Base-by-base conservation (phyloP, 768 basidiomycete genomes). In the Dacryopinax primogenitus region DNA sequence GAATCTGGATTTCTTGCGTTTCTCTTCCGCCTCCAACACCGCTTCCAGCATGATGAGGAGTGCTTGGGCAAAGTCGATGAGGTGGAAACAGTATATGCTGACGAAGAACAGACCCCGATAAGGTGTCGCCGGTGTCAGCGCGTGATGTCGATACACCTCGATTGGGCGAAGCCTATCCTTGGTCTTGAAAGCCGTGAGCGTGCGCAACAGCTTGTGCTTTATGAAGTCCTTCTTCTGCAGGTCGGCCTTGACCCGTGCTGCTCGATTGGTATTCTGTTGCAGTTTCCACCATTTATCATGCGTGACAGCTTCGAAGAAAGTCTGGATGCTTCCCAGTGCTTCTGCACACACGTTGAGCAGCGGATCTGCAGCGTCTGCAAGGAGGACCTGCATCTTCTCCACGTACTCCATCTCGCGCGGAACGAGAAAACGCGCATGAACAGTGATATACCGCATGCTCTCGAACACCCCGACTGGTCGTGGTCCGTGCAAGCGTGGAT, bases 401-500 rank as follows among this genome's bases (percentile, higher is more conserved):
- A 58, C 51, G 51, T 58, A 23, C 30, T 58, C 51, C 51, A 58
- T 58, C 30, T 58, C 51, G 2, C 51, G 26, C 30, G 51, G 51
- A 3, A 58, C 51, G 2, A 58, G 30, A 30, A 58, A 58, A 15
- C 51, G 51, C 9, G 51, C 26, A 30, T 58, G 51, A 4, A 58
- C 51, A 3, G 51, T 28, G 51, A 58, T 58, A 21, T 58, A 58
- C 26, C 51, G 51, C 51, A 58, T 58, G 51, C 51, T 58, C 21
- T 58, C 51, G 26, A 58, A 58, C 6, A 58, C 51, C 4, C 51
- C 51, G 51, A 58, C 51, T 13, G 51, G 51, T 9, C 13, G 12
- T 26, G 51, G 51, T 32, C 51, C 51, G 21, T 58, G 51, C 21
- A 58, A 30, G 26, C 51, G 51, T 3, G 51, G 51, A 32, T 23